Conservation (phyloP, 495 filamentous ascomycete species). For the Neurospora pannonica region DNA sequence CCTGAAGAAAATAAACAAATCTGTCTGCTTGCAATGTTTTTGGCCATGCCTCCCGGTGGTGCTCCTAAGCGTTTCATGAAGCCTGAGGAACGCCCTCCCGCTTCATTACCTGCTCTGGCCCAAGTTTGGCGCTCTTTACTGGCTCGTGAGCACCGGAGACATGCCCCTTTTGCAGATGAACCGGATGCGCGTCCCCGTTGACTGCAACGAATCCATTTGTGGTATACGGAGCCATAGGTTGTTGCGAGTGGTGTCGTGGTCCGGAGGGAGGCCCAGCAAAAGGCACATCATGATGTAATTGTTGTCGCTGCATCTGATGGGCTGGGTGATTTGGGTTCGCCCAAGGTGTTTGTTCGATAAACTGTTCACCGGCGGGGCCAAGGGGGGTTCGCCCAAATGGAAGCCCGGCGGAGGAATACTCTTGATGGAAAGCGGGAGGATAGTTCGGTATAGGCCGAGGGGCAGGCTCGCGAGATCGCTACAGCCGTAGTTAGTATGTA, state of each 20-base stretch:
- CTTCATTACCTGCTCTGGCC: slow-evolving; percentile 10
- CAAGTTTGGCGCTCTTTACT: slow-evolving; percentile 14
- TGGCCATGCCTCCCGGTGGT: neutral
- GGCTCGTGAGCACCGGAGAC: slow-evolving; percentile 10
- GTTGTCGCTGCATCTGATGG: slow-evolving; percentile 43
- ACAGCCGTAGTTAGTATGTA: neutral
- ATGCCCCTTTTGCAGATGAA: slow-evolving; percentile 14
- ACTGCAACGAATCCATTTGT: slow-evolving; percentile 14
- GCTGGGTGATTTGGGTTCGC: slow-evolving; percentile 79
- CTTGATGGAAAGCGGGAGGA: slow-evolving; percentile 14
- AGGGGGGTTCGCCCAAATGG: slow-evolving; percentile 27
- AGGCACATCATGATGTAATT: slow-evolving; percentile 21
- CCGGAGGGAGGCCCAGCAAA: slow-evolving; percentile 18
- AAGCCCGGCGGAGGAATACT: slow-evolving; percentile 22
- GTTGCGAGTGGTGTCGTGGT: slow-evolving; percentile 25
- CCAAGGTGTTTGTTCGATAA: slow-evolving; percentile 77
- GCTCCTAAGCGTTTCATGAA: slow-evolving; percentile 6
- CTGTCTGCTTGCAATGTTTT: neutral
- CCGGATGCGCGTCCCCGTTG: slow-evolving; percentile 16
- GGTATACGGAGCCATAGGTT: slow-evolving; percentile 16
- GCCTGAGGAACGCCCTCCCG: slow-evolving; percentile 19
- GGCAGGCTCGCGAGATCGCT: slow-evolving; percentile 29
- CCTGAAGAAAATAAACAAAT: neutral
- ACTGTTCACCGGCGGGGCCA: slow-evolving; percentile 68
- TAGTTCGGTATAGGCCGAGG: slow-evolving; percentile 6